Evolutionary conservation across 495 filamentous ascomycete genomes (phyloP), one percentile per base, ranked within the genome.

Genomic region (Penicillium argentinense): DNA sequence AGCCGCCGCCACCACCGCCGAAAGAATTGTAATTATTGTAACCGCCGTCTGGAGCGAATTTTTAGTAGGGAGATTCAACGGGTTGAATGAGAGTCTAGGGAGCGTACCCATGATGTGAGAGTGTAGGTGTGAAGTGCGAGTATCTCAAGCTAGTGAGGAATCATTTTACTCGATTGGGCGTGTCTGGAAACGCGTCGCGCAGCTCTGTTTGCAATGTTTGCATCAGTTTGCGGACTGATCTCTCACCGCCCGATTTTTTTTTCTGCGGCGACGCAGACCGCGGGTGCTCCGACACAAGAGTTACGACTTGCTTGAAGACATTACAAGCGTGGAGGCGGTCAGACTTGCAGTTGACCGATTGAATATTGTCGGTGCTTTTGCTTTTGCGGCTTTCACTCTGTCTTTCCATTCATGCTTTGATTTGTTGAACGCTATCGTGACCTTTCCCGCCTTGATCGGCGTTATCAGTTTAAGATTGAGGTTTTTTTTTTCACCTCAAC

Each of bases 1-100:
- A 89, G 19, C 87, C 84, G 39, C 86, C 84, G 25, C 83, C 83
- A 26, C 73, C 77, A 42, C 72, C 75, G 38, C 76, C 78, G 56
- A 79, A 85, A n/a, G 79, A 78, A 28, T 69, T 68, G 62, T 82
- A 84, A 11, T 14, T 18, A 42, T 68, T 62, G 53, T 63, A 68
- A 11, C 46, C 54, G 19, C 54, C 54, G 39, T 71, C 68, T 71
- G 27, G 4, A 18, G 13, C 0, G 25, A 13, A 13, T 26, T 28
- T 36, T 54, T 34, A 57, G 48, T 39, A 22, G 26, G n/a, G 8
- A 25, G 32, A 2, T 11, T n/a, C 9, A 14, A 5, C 3, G 4
- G 19, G 3, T n/a, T 7, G 3, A 21, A 12, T 3, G 1, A 11
- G 14, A 5, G 1, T n/a, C 4, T 18, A 13, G 32, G 17, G 13